Evolutionary conservation across 164 flowering plant species (phyloP).

Genomic region (Stephania cephalantha): DNA sequence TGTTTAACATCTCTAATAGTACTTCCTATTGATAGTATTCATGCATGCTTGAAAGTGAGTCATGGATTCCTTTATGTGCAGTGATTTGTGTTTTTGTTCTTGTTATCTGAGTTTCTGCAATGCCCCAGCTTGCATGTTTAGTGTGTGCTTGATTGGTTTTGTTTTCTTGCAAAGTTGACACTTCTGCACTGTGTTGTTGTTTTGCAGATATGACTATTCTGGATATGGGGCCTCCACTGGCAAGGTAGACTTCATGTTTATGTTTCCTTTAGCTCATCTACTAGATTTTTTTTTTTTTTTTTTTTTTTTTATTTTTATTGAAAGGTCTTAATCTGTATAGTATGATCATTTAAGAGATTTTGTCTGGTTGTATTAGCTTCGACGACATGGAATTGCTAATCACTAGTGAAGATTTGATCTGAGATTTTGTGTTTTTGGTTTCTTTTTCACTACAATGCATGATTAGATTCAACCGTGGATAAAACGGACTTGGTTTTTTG

Average conservation of each 20-base stretch:
- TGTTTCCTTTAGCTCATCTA: background rate
- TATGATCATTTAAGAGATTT: background rate
- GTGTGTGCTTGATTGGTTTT: background rate
- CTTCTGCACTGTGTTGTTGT: constrained; percentile 6
- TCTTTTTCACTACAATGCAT: background rate
- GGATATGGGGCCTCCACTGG: constrained; percentile 98
- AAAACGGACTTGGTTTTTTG: background rate
- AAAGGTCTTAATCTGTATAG: background rate
- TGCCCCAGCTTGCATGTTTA: background rate
- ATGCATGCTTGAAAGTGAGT: background rate
- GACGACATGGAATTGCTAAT: background rate
- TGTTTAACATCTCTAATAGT: background rate
- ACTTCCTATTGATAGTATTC: background rate
- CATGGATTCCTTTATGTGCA: background rate
- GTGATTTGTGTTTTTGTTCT: background rate
- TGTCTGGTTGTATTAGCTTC: background rate
- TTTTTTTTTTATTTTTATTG: background rate
- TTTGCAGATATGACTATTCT: constrained; percentile 89
- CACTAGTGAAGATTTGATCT: background rate
- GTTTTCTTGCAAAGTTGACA: constrained; percentile 3
- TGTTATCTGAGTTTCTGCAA: background rate
- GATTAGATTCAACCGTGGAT: background rate
- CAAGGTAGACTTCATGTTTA: constrained; percentile 40
- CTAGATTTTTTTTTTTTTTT: background rate
- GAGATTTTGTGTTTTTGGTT: background rate